Evolutionary conservation across 805 yeast genomes (phyloP).

Genomic region (Candida andamanensis): DNA sequence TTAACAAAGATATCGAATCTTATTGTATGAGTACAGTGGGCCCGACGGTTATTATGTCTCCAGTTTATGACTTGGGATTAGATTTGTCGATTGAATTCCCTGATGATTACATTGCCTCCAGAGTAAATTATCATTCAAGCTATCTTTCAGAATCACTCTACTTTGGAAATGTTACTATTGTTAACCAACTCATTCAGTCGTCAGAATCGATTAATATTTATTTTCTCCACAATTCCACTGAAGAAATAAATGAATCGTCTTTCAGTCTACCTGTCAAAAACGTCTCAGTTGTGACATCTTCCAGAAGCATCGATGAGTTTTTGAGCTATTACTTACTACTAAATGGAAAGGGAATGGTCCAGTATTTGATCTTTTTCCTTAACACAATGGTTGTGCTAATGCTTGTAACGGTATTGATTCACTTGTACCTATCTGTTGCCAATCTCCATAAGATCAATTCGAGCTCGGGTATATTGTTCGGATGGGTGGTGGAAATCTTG

Average conservation of each 20-base stretch:
- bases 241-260: not conserved
- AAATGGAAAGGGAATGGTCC: conserved; percentile 4
- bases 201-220: conserved; percentile 20
- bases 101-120: conserved; percentile 2
- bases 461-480: conserved; percentile 28
- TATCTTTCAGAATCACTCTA: conserved; percentile 18
- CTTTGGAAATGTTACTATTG: conserved; percentile 18
- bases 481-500: conserved; percentile 28
- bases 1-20: not conserved
- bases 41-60: conserved; percentile 4
- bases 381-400: not conserved
- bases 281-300: conserved; percentile 6
- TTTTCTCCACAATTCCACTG: conserved; percentile 13
- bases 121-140: conserved; percentile 22
- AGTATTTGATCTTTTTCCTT: not conserved
- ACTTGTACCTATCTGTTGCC: conserved; percentile 24
- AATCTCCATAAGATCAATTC: conserved; percentile 33
- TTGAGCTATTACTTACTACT: conserved; percentile 5
- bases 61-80: conserved; percentile 6
- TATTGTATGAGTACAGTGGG: conserved; percentile 1
- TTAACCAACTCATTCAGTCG: conserved; percentile 25
- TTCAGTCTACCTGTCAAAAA: not conserved
- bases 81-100: not conserved
- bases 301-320: conserved; percentile 14
- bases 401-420: conserved; percentile 12